These are phyloP conservation scores for Backusella westeae DNA, from an alignment of 192 early-diverging fungal species.

Conservation along the genomic window DNA sequence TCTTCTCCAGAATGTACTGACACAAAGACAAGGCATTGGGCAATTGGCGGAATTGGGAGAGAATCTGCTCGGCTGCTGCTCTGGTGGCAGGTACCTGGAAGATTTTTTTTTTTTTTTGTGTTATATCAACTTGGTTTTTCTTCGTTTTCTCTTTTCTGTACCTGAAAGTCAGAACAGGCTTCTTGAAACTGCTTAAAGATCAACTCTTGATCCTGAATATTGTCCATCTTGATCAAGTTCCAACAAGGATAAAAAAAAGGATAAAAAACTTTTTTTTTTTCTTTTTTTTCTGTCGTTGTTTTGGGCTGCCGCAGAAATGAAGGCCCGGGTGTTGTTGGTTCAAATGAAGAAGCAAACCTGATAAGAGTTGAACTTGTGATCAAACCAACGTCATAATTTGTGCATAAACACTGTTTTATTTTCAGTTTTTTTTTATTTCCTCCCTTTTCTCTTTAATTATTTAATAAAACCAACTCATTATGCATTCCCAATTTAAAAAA, in stretches of 20 bases:
- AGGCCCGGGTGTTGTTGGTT: neutral
- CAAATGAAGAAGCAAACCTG: neutral
- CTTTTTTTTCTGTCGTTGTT: neutral
- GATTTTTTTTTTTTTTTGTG: too few relatives aligned
- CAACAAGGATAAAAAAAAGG: too few relatives aligned
- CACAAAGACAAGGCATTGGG: conserved; percentile 56
- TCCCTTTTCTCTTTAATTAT: neutral
- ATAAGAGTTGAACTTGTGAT: neutral
- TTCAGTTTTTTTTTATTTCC: neutral
- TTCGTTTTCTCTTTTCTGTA: conserved; percentile 12
- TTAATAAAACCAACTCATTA: neutral
- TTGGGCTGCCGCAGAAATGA: neutral
- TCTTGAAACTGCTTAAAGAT: conserved; percentile 48
- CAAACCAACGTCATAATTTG: neutral
- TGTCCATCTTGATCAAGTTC: neutral
- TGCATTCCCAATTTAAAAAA: conserved; percentile 93
- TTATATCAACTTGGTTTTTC: too few relatives aligned
- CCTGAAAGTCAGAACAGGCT: conserved; percentile 54
- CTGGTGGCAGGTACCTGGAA: conserved; percentile 51
- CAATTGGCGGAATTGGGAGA: conserved; percentile 49
- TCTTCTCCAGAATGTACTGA: conserved; percentile 62
- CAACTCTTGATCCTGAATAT: conserved; percentile 25
- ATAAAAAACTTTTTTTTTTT: too few relatives aligned
- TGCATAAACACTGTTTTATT: neutral
- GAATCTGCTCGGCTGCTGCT: conserved; percentile 47